phyloP scores from a whole-genome alignment of 2,329 filamentous ascomycete species.

The Colletotrichum australisinense region DNA sequence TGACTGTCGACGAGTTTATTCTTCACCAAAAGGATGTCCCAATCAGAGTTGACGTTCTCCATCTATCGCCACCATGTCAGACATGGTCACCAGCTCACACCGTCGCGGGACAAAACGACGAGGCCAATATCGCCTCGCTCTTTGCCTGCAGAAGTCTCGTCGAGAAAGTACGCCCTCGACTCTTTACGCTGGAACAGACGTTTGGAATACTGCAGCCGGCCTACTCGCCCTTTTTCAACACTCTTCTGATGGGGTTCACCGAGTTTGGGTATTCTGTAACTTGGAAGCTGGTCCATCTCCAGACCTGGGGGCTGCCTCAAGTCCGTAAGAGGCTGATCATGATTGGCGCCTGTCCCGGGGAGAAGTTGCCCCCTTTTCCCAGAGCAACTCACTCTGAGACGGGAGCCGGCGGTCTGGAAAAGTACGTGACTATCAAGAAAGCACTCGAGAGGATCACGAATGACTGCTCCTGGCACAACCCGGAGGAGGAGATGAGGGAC shows the following conservation, averaged over 20 bases:
- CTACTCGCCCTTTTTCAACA: slow-evolving; percentile 68
- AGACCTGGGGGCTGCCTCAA: slow-evolving; percentile 63
- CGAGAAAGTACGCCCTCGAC: slow-evolving; percentile 67
- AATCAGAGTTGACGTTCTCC: slow-evolving; percentile 73
- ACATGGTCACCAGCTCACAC: slow-evolving; percentile 81
- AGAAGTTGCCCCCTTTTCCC: slow-evolving; percentile 75
- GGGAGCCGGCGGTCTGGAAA: slow-evolving; percentile 45
- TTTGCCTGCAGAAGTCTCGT: slow-evolving; percentile 68
- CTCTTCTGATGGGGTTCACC: slow-evolving; percentile 73
- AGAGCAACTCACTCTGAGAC: slow-evolving; percentile 65
- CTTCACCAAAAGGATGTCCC: slow-evolving; percentile 39
- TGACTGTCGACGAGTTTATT: slow-evolving; percentile 63
- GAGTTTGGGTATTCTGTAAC: slow-evolving; percentile 74
- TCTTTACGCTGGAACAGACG: slow-evolving; percentile 85
- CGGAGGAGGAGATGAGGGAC: slow-evolving; percentile 37
- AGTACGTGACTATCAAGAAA: slow-evolving; percentile 57
- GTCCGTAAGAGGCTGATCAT: slow-evolving; percentile 64
- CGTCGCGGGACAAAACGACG: slow-evolving; percentile 66
- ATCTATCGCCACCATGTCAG: slow-evolving; percentile 83
- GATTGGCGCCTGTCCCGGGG: slow-evolving; percentile 74
- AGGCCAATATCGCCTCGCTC: slow-evolving; percentile 72
- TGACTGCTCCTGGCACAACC: slow-evolving; percentile 51
- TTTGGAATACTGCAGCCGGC: slow-evolving; percentile 67
- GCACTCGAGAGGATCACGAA: slow-evolving; percentile 51
- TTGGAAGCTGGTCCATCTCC: slow-evolving; percentile 71